Evolutionary conservation across 805 yeast species (phyloP), one percentile per base, ranked within the genome.

Genomic region (Wickerhamiella allomyrinae): DNA sequence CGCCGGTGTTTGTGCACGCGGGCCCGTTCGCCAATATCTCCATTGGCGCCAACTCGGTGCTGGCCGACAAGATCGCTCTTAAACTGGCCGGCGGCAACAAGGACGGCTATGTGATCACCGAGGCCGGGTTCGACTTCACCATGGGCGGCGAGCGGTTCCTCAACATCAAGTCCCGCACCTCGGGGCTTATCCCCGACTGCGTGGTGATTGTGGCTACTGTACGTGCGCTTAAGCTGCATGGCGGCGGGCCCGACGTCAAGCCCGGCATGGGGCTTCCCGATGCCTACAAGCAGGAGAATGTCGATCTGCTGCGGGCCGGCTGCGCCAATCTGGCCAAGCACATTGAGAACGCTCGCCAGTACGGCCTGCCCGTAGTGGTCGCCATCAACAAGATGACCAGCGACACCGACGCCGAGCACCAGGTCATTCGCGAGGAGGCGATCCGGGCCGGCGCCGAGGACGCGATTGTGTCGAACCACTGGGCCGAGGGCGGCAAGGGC

Each of bases 101-200:
- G 39, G 57, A 58, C 22, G 97, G 97, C 51, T 89, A 74, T 58
- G 97, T 86, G 42, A 84, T 89, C 47, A 89, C 98, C 40, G 98
- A 89, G 63, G 96, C 97, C 31, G 98, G 98, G 41, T 89, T 89
- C 66, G 97, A 89, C 64, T 89, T 91, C 70, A 89, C 96, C 39
- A 89, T 89, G 97, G 98, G 98, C 51, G 97, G 97, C 53, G 98
- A 89, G 69, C 74, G 97, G 57, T 89, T 89, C 67, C 74, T 89
- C 65, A 85, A 89, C 68, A 89, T 89, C 62, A 89, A 89, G 68
- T 86, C 96, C 63, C 78, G 97, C 60, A 72, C 94, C 15, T 80
- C 93, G 31, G 95, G 95, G 4, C 70, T 82, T 45, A 65, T 70
- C 31, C 97, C 97, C 29, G 93, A 87, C 59, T 81, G 81, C 31